Evolutionary conservation across 2,329 filamentous ascomycete species (phyloP), one percentile per base, ranked within the genome.

Genomic region (Aspergillus sp.): DNA sequence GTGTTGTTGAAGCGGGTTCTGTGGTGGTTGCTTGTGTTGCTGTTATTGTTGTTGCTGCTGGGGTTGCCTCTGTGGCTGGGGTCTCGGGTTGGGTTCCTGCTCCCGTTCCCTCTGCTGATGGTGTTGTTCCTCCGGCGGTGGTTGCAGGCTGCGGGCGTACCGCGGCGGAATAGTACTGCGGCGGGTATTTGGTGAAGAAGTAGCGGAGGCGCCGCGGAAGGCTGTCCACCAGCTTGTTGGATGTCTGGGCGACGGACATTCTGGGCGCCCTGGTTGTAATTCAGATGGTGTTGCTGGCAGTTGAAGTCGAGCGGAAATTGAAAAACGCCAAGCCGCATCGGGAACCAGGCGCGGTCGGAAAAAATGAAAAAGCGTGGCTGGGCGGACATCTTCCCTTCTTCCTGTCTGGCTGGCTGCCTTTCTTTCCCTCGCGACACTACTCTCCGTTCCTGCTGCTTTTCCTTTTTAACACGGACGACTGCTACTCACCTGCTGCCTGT

Each of bases 251-350:
- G 19, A 10, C 10, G 19, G 19, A 5, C 19, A 22, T 22, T 22
- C 10, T 22, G 19, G 19, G 19, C 19, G 19, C n/a, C n/a, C n/a
- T n/a, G n/a, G n/a, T n/a, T n/a, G n/a, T n/a, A n/a, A n/a, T n/a
- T n/a, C n/a, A n/a, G 48, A 32, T 24, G 40, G 27, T 31, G 50
- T 33, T 15, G 54, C 36, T 39, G 47, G 35, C 30, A 55, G 25
- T 30, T 26, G 17, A 29, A 17, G 30, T 29, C 15, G 26, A 45
- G 47, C 10, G 15, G 26, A 34, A 43, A 44, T 26, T 24, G 34
- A 12, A 34, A 8, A n/a, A 29, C 45, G 39, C 49, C 51, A 52
- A 37, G 14, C 49, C 42, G 4, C 7, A 30, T 50, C 33, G 10
- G 44, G 33, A 1, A n/a, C 17, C 24, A 30, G 37, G 37, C 27